Conservation (phyloP, 1,139 yeast species). For the Saccharomycopsis phalli region DNA sequence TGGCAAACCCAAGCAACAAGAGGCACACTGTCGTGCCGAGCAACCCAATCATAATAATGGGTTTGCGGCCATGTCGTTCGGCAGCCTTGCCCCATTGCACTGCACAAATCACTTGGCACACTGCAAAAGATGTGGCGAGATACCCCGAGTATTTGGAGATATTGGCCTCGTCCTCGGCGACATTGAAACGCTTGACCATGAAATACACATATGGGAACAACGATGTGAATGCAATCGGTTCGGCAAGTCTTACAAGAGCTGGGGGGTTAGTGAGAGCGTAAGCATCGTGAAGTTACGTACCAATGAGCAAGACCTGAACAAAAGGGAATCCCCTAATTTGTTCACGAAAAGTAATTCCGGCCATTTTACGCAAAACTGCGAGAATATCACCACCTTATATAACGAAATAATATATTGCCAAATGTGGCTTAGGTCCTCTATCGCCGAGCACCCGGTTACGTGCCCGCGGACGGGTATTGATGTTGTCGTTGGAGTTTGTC, state of each 20-base stretch:
- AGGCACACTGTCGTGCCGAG: constrained; percentile 41
- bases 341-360: constrained; percentile 21
- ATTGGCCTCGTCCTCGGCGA: constrained; percentile 41
- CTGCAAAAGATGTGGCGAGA: constrained; percentile 46
- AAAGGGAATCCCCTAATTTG: constrained; percentile 25
- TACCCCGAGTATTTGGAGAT: constrained; percentile 52
- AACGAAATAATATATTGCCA: too few species aligned
- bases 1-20: constrained; percentile 44
- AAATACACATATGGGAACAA: constrained; percentile 55
- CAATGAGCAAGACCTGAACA: constrained; percentile 13
- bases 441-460: too few species aligned
- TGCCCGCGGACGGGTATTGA: too few species aligned
- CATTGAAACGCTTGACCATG: constrained; percentile 50
- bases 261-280: background rate
- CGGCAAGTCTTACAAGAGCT: constrained; percentile 42
- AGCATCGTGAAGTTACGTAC: constrained; percentile 1
- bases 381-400: too few species aligned
- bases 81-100: constrained; percentile 51
- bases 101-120: constrained; percentile 44
- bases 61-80: constrained; percentile 48
- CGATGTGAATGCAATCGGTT: constrained; percentile 56
- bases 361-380: constrained; percentile 5
- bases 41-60: constrained; percentile 42
- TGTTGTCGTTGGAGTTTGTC: too few species aligned
- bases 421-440: too few species aligned